Conservation (phyloP, 805 yeast genomes). For the Cyberlindnera japonica region DNA sequence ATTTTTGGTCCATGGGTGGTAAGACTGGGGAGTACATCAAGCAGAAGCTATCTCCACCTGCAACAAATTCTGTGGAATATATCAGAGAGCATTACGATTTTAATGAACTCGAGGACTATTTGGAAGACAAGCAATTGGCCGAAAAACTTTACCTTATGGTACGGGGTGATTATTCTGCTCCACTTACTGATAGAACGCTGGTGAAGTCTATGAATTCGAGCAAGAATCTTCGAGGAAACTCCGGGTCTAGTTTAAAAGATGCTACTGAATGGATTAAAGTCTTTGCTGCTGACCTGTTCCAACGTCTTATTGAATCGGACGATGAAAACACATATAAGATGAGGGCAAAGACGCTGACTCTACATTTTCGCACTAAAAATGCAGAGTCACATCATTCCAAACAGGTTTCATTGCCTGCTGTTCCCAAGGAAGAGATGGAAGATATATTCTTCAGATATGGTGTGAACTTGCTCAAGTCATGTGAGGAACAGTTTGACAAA, state of each 20-base stretch:
- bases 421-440: slow-evolving; percentile 21
- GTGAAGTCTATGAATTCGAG: slow-evolving; percentile 86
- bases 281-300: slow-evolving; percentile 72
- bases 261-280: slow-evolving; percentile 72
- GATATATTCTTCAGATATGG: slow-evolving; percentile 31
- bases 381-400: slow-evolving; percentile 32
- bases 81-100: slow-evolving; percentile 48
- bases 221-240: slow-evolving; percentile 65
- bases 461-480: slow-evolving; percentile 39
- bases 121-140: slow-evolving; percentile 48
- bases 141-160: slow-evolving; percentile 55
- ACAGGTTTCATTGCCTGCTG: slow-evolving; percentile 29
- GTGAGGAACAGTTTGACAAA: slow-evolving; percentile 30
- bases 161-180: slow-evolving; percentile 57
- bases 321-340: slow-evolving; percentile 42
- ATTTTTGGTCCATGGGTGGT: slow-evolving; percentile 91
- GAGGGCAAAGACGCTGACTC: slow-evolving; percentile 46
- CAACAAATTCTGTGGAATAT: slow-evolving; percentile 50
- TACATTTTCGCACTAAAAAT: slow-evolving; percentile 33
- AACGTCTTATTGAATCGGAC: slow-evolving; percentile 72
- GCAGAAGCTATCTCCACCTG: slow-evolving; percentile 37
- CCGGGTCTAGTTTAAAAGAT: slow-evolving; percentile 52
- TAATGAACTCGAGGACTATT: slow-evolving; percentile 34
- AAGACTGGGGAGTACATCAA: slow-evolving; percentile 65
- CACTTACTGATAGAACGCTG: slow-evolving; percentile 54